phyloP scores from a whole-genome alignment of 2,329 filamentous ascomycete genomes.

The Endothia cerciana region DNA sequence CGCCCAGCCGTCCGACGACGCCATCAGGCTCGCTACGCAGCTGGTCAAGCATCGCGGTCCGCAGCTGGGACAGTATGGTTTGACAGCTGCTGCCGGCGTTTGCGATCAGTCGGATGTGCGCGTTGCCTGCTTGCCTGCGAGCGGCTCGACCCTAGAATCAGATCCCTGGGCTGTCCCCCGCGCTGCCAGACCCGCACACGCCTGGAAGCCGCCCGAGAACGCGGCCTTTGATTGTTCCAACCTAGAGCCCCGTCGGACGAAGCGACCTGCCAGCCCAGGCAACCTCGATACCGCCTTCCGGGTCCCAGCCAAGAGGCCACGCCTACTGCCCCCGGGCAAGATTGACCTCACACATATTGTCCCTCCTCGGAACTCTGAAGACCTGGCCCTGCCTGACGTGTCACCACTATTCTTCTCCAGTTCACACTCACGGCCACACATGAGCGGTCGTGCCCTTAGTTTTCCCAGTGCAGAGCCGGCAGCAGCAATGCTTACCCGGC shows the following conservation, averaged over 20 bases:
- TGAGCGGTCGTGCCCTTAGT: slow-evolving; percentile 43
- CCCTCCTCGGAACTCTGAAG: slow-evolving; percentile 32
- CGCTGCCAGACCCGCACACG: slow-evolving; percentile 34
- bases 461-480: slow-evolving; percentile 47
- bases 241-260: slow-evolving; percentile 32
- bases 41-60: slow-evolving; percentile 30
- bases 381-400: slow-evolving; percentile 30
- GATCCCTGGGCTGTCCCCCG: slow-evolving; percentile 33
- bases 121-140: slow-evolving; percentile 8
- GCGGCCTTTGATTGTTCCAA: slow-evolving; percentile 5
- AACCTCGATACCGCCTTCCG: slow-evolving; percentile 20
- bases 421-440: slow-evolving; percentile 37
- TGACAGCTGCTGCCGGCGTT: slow-evolving; percentile 33
- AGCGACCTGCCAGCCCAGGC: slow-evolving; percentile 37
- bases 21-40: slow-evolving; percentile 28
- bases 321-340: slow-evolving; percentile 49
- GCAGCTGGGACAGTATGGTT: slow-evolving; percentile 38
- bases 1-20: slow-evolving; percentile 24
- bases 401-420: slow-evolving; percentile 60
- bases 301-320: slow-evolving; percentile 49
- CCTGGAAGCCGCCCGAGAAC: slow-evolving; percentile 24
- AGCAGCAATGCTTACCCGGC: slow-evolving; percentile 51
- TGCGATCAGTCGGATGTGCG: slow-evolving; percentile 31
- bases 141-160: slow-evolving; percentile 18
- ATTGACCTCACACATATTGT: slow-evolving; percentile 45